Evolutionary conservation across 2,329 filamentous ascomycete species (phyloP).

Genomic region (Monosporascus sp.): DNA sequence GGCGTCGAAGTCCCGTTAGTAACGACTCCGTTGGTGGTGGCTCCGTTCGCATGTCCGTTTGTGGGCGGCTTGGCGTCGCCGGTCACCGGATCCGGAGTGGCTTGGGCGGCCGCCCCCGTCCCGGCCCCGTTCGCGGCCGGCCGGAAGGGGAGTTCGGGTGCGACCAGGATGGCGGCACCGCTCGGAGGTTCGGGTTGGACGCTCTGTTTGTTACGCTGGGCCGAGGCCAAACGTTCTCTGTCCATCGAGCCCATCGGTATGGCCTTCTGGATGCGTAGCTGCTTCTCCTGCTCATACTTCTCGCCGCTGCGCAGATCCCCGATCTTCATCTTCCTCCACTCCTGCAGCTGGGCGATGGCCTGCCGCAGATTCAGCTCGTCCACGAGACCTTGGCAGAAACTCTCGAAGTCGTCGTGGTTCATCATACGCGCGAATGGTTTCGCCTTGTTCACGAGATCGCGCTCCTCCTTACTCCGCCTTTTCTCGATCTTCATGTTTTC

Average conservation of each 20-base stretch:
- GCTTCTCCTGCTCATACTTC: slow-evolving; percentile 89
- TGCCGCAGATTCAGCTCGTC: slow-evolving; percentile 89
- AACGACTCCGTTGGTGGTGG: slow-evolving; percentile 13
- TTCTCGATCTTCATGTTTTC: slow-evolving; percentile 89
- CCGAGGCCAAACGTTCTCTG: slow-evolving; percentile 68
- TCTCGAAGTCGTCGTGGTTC: slow-evolving; percentile 87
- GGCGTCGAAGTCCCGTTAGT: slow-evolving; percentile 40
- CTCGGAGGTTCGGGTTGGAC: slow-evolving; percentile 66
- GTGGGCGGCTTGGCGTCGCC: slow-evolving; percentile 49
- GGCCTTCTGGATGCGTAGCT: slow-evolving; percentile 63
- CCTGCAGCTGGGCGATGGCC: slow-evolving; percentile 85
- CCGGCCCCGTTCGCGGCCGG: slow-evolving; percentile 29
- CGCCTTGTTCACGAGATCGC: slow-evolving; percentile 83
- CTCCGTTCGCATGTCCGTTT: slow-evolving; percentile 43
- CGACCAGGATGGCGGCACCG: slow-evolving; percentile 71
- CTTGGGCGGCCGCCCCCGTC: slow-evolving; percentile 16
- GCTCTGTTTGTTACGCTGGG: slow-evolving; percentile 63
- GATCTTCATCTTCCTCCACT: slow-evolving; percentile 84
- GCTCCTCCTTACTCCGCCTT: slow-evolving; percentile 92
- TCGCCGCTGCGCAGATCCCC: slow-evolving; percentile 81
- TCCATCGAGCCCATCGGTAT: slow-evolving; percentile 78
- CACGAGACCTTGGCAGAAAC: slow-evolving; percentile 76
- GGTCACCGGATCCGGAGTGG: slow-evolving; percentile 33
- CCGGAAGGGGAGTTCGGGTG: slow-evolving; percentile 69
- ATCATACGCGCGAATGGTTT: slow-evolving; percentile 97